These are phyloP conservation scores for Amanita subjunquillea DNA, from an alignment of 768 basidiomycete genomes.

Conservation along the genomic window DNA sequence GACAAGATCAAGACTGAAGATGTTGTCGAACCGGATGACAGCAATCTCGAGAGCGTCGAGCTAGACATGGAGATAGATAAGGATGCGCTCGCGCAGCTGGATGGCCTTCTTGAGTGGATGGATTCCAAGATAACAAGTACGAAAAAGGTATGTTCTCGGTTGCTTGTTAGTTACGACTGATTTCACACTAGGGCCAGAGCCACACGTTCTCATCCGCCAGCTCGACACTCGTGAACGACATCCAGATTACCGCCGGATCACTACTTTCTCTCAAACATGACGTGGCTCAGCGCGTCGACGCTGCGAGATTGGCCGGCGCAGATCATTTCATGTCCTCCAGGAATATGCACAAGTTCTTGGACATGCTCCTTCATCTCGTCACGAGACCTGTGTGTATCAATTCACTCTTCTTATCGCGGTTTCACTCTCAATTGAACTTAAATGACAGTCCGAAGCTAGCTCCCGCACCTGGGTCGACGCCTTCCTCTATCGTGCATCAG, in stretches of 20 bases:
- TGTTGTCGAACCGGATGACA: constrained; percentile 1
- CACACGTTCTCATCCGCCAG: not conserved
- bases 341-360: constrained; percentile 9
- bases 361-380: constrained; percentile 10
- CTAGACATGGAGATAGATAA: constrained; percentile 8
- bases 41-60: constrained; percentile 3
- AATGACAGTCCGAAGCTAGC: constrained; percentile 12
- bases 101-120: constrained; percentile 10
- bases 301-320: constrained; percentile 7
- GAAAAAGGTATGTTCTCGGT: constrained; percentile 5
- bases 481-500: constrained; percentile 13
- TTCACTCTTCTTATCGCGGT: not conserved
- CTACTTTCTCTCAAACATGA: constrained; percentile 7
- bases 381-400: constrained; percentile 7
- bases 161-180: constrained; percentile 5
- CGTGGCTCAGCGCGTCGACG: constrained; percentile 7
- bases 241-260: constrained; percentile 4
- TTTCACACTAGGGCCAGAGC: constrained; percentile 3
- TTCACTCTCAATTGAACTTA: not conserved
- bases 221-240: constrained; percentile 8
- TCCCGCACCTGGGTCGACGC: constrained; percentile 13
- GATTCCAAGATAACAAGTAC: constrained; percentile 8
- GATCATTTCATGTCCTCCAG: constrained; percentile 10
- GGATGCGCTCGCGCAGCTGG: constrained; percentile 9
- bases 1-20: constrained; percentile 10